Evolutionary conservation across 768 basidiomycete species (phyloP).

Genomic region (Tricholomella constricta): DNA sequence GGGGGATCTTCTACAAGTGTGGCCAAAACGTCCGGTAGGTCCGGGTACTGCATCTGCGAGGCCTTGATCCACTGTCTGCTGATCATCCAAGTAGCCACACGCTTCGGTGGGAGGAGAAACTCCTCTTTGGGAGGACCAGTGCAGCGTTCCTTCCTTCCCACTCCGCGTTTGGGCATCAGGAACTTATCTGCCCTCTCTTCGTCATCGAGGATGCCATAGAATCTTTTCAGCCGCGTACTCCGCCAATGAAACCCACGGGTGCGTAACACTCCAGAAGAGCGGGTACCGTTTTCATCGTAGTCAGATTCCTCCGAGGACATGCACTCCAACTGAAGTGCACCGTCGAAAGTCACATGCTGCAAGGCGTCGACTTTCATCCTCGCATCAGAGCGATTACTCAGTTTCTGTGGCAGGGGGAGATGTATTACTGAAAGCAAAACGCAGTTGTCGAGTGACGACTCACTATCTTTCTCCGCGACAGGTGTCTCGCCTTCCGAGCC

Average conservation of each 20-base stretch:
- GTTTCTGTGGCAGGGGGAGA: conserved; percentile 50
- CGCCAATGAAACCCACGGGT: conserved; percentile 69
- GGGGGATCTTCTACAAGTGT: conserved; percentile 47
- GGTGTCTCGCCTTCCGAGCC: conserved; percentile 60
- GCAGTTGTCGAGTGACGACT: conserved; percentile 24
- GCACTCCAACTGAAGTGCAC: conserved; percentile 71
- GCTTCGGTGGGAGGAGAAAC: conserved; percentile 60
- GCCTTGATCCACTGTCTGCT: conserved; percentile 62
- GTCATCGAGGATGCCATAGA: conserved; percentile 63
- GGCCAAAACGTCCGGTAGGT: conserved; percentile 44
- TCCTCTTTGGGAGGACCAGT: conserved; percentile 59
- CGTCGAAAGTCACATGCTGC: conserved; percentile 67
- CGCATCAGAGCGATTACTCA: conserved; percentile 61
- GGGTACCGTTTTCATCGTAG: conserved; percentile 40
- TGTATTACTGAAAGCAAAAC: conserved; percentile 3
- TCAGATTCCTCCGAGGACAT: conserved; percentile 84
- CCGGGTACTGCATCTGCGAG: conserved; percentile 44
- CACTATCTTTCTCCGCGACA: conserved; percentile 65
- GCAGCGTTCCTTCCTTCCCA: conserved; percentile 55
- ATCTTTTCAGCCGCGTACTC: conserved; percentile 60
- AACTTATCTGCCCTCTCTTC: conserved; percentile 48
- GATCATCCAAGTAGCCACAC: conserved; percentile 74
- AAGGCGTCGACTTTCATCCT: conserved; percentile 55
- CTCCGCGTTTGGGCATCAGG: conserved; percentile 56
- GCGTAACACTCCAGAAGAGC: conserved; percentile 41